Evolutionary conservation across 257 asterid species (phyloP).

Genomic region (Paulownia fortunei): DNA sequence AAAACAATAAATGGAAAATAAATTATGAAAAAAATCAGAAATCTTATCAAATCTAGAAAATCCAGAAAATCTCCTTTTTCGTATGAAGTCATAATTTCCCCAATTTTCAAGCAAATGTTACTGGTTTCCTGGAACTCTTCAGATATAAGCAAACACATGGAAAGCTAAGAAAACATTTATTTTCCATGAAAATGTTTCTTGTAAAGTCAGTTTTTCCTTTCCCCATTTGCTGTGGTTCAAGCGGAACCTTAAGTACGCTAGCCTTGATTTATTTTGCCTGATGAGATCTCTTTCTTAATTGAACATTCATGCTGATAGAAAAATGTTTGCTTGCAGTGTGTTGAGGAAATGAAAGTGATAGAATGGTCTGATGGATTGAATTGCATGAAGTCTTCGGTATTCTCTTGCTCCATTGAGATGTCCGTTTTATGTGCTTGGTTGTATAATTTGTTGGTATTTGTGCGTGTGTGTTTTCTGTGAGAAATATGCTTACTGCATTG

Average conservation of each 20-base stretch:
- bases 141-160: too few relatives aligned
- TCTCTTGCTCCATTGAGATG: conserved; percentile 25
- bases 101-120: background rate
- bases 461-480: conserved; percentile 5
- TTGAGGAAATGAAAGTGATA: conserved; percentile 33
- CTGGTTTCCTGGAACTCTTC: background rate
- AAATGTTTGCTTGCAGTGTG: conserved; percentile 41
- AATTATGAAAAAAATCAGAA: background rate
- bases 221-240: background rate
- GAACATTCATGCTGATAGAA: conserved; percentile 24
- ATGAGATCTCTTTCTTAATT: background rate
- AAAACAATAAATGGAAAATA: background rate
- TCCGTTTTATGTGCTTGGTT: conserved; percentile 6
- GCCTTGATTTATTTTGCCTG: background rate
- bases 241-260: background rate
- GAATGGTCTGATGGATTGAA: conserved; percentile 21
- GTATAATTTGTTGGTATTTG: conserved; percentile 21
- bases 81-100: background rate
- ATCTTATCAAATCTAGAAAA: background rate
- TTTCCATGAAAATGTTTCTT: background rate
- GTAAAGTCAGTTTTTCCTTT: background rate
- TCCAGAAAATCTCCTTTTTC: background rate
- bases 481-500: conserved; percentile 14
- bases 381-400: conserved; percentile 11
- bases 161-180: background rate